phyloP scores from a whole-genome alignment of 495 filamentous ascomycete species.

The Choiromyces venosus region DNA sequence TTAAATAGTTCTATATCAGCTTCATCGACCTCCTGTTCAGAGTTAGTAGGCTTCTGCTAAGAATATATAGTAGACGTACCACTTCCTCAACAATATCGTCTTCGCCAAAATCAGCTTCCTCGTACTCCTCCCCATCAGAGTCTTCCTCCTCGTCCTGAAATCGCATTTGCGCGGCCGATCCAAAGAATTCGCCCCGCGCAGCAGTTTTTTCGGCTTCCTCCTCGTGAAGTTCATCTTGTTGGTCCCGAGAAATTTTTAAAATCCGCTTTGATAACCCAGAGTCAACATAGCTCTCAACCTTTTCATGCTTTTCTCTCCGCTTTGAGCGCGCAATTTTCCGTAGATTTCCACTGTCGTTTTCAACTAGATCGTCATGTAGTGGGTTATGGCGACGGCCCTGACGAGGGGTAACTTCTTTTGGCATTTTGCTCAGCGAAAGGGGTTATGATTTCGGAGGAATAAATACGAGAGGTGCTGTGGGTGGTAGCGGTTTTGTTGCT shows the following conservation, averaged over 20 bases:
- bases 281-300: slow-evolving; percentile 53
- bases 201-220: slow-evolving; percentile 50
- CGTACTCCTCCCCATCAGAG: slow-evolving; percentile 52
- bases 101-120: slow-evolving; percentile 55
- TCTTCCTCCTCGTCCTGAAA: slow-evolving; percentile 52
- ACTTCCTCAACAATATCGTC: slow-evolving; percentile 71
- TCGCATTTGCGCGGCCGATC: slow-evolving; percentile 24
- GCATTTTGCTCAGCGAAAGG: slow-evolving; percentile 14
- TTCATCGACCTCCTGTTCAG: slow-evolving; percentile 71
- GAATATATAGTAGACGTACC: slow-evolving; percentile 42
- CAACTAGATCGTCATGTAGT: slow-evolving; percentile 40
- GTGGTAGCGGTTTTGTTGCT: background rate
- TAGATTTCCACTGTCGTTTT: slow-evolving; percentile 44
- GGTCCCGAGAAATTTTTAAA: slow-evolving; percentile 66
- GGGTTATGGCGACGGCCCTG: slow-evolving; percentile 39
- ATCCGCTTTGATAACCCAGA: slow-evolving; percentile 82
- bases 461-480: background rate
- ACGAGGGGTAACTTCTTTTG: slow-evolving; percentile 33
- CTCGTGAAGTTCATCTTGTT: slow-evolving; percentile 57
- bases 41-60: background rate
- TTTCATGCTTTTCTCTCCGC: slow-evolving; percentile 31
- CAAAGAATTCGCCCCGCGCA: slow-evolving; percentile 51
- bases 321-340: slow-evolving; percentile 34
- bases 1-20: slow-evolving; percentile 84
- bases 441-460: background rate